Base-by-base conservation (phyloP, 495 filamentous ascomycete species). In the Chaetomium fimeti region DNA sequence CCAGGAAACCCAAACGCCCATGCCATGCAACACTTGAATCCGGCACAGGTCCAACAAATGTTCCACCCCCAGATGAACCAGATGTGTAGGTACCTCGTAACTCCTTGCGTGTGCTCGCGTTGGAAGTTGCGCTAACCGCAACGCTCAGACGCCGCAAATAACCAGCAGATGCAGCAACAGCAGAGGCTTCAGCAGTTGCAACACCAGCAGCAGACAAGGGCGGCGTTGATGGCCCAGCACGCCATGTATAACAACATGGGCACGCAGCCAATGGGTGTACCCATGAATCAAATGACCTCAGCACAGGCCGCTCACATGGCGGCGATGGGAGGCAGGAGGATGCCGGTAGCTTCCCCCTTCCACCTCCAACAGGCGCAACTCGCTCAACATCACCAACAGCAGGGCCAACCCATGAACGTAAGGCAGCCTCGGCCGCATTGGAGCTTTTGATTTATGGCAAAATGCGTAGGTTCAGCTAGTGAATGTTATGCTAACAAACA, bases 11-110 rank as follows among this genome's bases (percentile, higher is more conserved):
- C 88, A 8, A 91, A 87, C 76, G 84, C 87, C 59, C 91, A 94
- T 75, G 91, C 90, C 45, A 74, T 96, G 66, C 88, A 88, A 54
- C 91, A 96, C 70, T 77, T 97, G 60, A 91, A 80, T 64, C 91
- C 89, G 9, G 80, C 81, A 29, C 85, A 89, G 68, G 79, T 79
- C 61, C 87, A 88, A 63, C 87, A 88, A 64, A 76, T 90, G 71
- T 85, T 87, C 66, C 85, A 86, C 48, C 84, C 80, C 47, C 84
- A 83, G 65, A 69, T 68, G 60, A 65, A 62, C 13, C 54, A 62
- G 42, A 72, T 70, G 58, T 68, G 71, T 70, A 71, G 45, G 72
- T 68, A 15, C 42, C 20, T 25, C 49, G 13, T 7, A 18, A 32
- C 47, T 11, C 29, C 15, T 45, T 32, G 4, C n/a, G 47, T 28